These are phyloP conservation scores for Fimicolochytrium jonesii DNA, from an alignment of 192 early-diverging fungal genomes.

Conservation along the genomic window DNA sequence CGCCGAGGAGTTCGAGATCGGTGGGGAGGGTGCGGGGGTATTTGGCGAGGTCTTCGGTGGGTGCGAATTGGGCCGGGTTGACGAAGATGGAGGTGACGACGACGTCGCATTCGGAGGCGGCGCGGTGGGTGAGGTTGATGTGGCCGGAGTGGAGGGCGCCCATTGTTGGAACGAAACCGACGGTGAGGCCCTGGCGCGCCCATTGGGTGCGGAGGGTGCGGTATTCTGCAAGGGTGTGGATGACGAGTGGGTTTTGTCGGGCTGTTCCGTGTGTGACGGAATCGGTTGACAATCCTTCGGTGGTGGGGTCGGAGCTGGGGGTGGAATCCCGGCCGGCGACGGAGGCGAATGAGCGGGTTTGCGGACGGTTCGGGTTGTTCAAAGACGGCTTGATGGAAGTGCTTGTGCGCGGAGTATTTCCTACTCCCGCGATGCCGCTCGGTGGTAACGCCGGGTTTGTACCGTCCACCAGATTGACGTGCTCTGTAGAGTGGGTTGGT, in stretches of 20 bases:
- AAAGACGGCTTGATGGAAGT: no score
- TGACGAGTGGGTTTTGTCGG: slow-evolving; percentile 43
- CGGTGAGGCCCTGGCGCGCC: slow-evolving; percentile 52
- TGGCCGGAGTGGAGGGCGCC: slow-evolving; percentile 93
- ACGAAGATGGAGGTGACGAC: slow-evolving; percentile 91
- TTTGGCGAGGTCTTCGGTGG: slow-evolving; percentile 83
- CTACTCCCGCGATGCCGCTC: no score
- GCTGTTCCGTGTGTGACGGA: no score
- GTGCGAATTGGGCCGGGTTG: slow-evolving; percentile 98
- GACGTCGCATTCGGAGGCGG: slow-evolving; percentile 55
- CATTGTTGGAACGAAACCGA: slow-evolving; percentile 99
- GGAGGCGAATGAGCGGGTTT: no score
- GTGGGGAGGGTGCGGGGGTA: slow-evolving; percentile 83
- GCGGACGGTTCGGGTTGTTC: no score
- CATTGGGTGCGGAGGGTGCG: slow-evolving; percentile 49
- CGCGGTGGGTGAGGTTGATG: slow-evolving; percentile 60
- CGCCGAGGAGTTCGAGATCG: slow-evolving; percentile 68
- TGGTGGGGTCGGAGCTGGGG: no score
- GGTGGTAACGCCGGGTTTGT: no score
- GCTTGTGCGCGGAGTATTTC: no score
- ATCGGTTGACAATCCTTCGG: no score
- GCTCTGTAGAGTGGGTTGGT: no score
- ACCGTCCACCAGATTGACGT: no score
- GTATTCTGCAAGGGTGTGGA: slow-evolving; percentile 72
- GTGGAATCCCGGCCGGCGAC: no score